A percentile compares a stretch with the other conserved stretches of the same genome.
These are phyloP conservation scores for Hymenoscyphus repandus DNA, from an alignment of 2,329 filamentous ascomycete species.

Conservation along the genomic window DNA sequence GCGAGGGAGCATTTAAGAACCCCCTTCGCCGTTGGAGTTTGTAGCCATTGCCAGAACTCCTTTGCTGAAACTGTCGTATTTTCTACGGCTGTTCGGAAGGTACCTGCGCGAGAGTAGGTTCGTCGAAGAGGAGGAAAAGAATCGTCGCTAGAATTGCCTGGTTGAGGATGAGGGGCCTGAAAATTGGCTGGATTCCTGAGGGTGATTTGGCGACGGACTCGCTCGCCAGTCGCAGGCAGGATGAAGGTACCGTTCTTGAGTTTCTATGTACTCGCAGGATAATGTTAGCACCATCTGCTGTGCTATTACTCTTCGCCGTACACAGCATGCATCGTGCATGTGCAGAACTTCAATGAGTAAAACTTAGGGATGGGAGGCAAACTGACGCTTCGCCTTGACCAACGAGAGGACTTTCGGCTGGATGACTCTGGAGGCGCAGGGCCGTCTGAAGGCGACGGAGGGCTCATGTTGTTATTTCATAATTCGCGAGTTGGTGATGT, in stretches of 20 bases:
- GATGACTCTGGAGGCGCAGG: constrained; percentile 21
- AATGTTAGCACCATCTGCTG: constrained; percentile 2
- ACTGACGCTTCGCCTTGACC: constrained; percentile 25
- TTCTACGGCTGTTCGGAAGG: constrained; percentile 30
- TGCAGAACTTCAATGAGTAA: not conserved
- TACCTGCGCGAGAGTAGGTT: constrained; percentile 26
- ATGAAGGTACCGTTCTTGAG: constrained; percentile 83
- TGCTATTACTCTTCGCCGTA: not conserved
- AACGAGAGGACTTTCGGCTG: constrained; percentile 18
- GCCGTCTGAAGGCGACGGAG: constrained; percentile 25
- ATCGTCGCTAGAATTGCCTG: constrained; percentile 10
- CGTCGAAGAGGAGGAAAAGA: constrained; percentile 15
- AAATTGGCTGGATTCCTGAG: constrained; percentile 51
- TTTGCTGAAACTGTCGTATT: constrained; percentile 33
- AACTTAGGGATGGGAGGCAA: not conserved
- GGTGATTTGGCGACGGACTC: constrained; percentile 73
- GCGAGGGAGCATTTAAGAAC: constrained; percentile 89
- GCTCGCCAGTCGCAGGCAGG: constrained; percentile 79
- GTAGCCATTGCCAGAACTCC: constrained; percentile 52
- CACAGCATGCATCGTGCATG: not conserved
- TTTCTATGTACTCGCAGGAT: constrained; percentile 44
- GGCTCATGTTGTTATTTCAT: constrained; percentile 22
- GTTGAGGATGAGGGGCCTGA: constrained; percentile 14
- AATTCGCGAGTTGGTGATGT: not conserved
- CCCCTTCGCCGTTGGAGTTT: constrained; percentile 69